Base-by-base conservation (phyloP, 805 yeast species). In the Jamesozyma piceae region DNA sequence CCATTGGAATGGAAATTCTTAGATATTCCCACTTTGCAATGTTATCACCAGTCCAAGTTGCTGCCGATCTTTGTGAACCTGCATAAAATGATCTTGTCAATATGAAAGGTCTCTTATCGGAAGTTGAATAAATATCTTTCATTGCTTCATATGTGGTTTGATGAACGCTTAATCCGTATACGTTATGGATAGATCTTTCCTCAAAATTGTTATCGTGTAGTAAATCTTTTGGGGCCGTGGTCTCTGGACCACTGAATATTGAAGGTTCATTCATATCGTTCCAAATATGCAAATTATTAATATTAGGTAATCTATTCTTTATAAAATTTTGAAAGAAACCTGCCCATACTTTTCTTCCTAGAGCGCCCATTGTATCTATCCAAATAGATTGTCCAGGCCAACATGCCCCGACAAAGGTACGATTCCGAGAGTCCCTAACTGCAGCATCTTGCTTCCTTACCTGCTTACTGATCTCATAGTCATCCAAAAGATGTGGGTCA, bases 181-280 rank as follows among this genome's bases (percentile, higher is more conserved):
- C 47, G 55, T 92, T 92, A 64, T 92, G 98, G 10, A 90, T 72
- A 4, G 95, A 86, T 46, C 98, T 77, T 58, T 90, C 95, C 61
- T 92, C 97, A 77, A 80, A 80, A 15, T 78, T 74, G 3, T 87
- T 95, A 56, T 67, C 73, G 51, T 90, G 96, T 31, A 89, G 53
- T 19, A 74, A 64, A 61, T 88, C 95, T 52, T 82, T 82, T 28
- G 94, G 95, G 18, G 92, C 78, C 0, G 94, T 68, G 0, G 96
- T 87, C 61, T 92, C 98, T 1, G 97, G 95, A 2, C 97, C 98
- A 51, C 81, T 77, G 59, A 92, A 92, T 4, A 92, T 82, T 0
- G 97, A 86, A 1, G 97, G 97, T 64, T 92, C 99, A 63, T 84
- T 86, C 99, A 92, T 92, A 61, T 92, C 98, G 62, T 90, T 92